A percentile compares a stretch with the other conserved stretches of the same genome.
These are phyloP conservation scores for Stereocaulon alpinum DNA, from an alignment of 495 filamentous ascomycete genomes.

Conservation along the genomic window DNA sequence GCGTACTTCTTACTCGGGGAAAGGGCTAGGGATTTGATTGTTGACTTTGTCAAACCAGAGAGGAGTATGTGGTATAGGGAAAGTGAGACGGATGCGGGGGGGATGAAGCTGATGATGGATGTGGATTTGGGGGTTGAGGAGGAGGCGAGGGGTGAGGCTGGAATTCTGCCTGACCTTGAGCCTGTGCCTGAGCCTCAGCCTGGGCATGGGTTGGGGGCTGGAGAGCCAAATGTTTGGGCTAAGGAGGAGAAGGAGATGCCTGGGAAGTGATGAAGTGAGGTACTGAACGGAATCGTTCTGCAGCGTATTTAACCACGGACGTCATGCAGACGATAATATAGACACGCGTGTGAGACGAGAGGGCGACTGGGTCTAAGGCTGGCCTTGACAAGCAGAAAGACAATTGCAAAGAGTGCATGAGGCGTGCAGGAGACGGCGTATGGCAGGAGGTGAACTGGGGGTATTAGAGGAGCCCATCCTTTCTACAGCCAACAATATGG, in stretches of 20 bases:
- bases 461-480: too few species aligned
- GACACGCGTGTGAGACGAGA: too few species aligned
- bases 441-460: too few species aligned
- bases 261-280: neutral
- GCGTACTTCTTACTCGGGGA: slow-evolving; percentile 60
- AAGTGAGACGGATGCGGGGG: slow-evolving; percentile 2
- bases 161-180: neutral
- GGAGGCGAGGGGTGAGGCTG: neutral
- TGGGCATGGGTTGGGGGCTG: neutral
- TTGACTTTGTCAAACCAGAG: slow-evolving; percentile 33
- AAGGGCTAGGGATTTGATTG: slow-evolving; percentile 51
- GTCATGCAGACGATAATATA: too few species aligned
- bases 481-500: too few species aligned
- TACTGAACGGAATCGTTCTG: neutral
- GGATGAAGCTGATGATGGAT: slow-evolving; percentile 13
- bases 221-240: neutral
- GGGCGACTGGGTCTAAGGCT: too few species aligned
- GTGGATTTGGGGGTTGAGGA: slow-evolving; percentile 11
- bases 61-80: slow-evolving; percentile 10
- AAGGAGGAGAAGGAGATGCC: neutral
- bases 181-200: neutral
- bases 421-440: too few species aligned
- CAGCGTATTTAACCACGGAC: neutral
- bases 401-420: too few species aligned
- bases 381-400: too few species aligned